Evolutionary conservation across 2,329 filamentous ascomycete species (phyloP).

Genomic region (Aspergillus texensis): DNA sequence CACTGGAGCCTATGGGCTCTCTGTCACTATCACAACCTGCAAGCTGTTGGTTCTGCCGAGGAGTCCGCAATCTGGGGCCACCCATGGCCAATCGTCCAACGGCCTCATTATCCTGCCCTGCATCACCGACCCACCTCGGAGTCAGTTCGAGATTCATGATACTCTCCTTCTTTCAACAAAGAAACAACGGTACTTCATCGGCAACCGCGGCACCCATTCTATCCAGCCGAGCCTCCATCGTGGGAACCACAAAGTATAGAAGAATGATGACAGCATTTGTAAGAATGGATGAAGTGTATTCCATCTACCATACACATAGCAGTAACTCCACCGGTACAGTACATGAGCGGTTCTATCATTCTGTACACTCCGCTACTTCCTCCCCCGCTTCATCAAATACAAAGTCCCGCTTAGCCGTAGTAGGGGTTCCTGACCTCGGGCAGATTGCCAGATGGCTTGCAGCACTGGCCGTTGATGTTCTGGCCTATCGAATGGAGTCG

Average conservation of each 20-base stretch:
- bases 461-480: background rate
- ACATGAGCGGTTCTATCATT: background rate
- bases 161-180: rapidly evolving
- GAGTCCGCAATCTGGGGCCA: too few relatives aligned
- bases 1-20: too few relatives aligned
- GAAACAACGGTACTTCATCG: too few relatives aligned
- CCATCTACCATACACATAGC: background rate
- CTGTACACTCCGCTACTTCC: background rate
- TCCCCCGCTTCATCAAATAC: background rate
- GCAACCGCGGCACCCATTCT: rapidly evolving
- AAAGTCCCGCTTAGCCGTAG: background rate
- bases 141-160: rapidly evolving
- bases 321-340: background rate
- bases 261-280: background rate
- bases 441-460: background rate
- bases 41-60: too few relatives aligned
- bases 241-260: rapidly evolving
- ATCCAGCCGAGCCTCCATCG: too few relatives aligned
- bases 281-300: background rate
- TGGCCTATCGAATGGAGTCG: background rate
- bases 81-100: too few relatives aligned
- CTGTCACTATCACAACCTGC: too few relatives aligned
- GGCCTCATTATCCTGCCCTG: too few relatives aligned
- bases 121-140: too few relatives aligned
- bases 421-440: background rate